phyloP scores from a whole-genome alignment of 1,139 yeast species.

The Geotrichum klebahnii region DNA sequence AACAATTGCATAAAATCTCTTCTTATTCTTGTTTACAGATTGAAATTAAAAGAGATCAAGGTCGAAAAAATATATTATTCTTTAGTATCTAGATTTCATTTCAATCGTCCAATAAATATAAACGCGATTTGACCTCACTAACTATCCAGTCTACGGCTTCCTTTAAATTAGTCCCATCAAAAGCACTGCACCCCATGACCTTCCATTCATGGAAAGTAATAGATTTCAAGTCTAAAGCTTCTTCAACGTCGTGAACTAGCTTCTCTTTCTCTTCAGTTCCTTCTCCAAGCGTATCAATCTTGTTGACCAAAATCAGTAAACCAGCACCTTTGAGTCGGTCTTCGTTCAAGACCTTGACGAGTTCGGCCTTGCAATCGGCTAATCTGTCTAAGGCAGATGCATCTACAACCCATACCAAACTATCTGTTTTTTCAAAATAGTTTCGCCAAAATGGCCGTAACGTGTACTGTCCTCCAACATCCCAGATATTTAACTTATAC shows the following conservation, averaged over 20 bases:
- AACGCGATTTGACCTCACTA: conserved; percentile 40
- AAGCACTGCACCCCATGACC: conserved; percentile 53
- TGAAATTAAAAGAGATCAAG: too few relatives aligned
- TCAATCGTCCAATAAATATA: conserved; percentile 39
- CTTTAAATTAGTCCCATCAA: conserved; percentile 49
- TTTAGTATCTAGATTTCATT: too few relatives aligned
- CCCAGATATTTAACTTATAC: conserved; percentile 54
- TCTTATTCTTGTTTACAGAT: too few relatives aligned
- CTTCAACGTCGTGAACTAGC: conserved; percentile 26
- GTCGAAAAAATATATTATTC: neutral
- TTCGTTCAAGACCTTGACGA: conserved; percentile 58
- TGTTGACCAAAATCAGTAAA: conserved; percentile 44
- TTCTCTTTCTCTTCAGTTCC: conserved; percentile 34
- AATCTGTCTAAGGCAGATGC: conserved; percentile 58
- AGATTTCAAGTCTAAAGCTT: conserved; percentile 31
- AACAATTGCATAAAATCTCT: too few relatives aligned
- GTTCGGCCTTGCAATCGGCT: conserved; percentile 60
- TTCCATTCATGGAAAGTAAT: conserved; percentile 42
- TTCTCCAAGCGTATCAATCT: conserved; percentile 44
- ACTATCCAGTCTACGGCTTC: conserved; percentile 52
- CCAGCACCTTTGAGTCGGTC: conserved; percentile 68
- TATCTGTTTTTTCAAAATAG: conserved; percentile 81
- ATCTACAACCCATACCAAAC: conserved; percentile 91
- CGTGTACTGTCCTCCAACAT: conserved; percentile 81
- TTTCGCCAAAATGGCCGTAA: conserved; percentile 85